A percentile compares a stretch with the other conserved stretches of the same genome.
Evolutionary conservation across 305 asterid species (phyloP).

Genomic region (Caryopteris hybrid): DNA sequence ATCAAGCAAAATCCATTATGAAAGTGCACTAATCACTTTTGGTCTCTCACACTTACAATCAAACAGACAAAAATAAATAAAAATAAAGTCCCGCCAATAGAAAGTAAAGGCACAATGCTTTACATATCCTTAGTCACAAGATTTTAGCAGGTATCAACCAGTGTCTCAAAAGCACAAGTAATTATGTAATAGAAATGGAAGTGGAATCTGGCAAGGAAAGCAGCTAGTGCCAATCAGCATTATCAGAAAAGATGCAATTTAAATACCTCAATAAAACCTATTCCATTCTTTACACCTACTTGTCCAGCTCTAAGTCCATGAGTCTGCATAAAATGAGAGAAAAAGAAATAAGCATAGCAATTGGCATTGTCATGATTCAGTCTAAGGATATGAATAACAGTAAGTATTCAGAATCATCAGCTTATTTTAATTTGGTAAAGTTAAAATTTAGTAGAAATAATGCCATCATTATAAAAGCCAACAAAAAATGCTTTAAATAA

Average conservation of each 20-base stretch:
- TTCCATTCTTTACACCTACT: constrained; percentile 56
- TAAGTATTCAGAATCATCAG: constrained; percentile 1
- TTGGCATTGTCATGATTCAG: not conserved
- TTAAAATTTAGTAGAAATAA: not conserved
- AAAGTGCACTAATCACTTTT: not conserved
- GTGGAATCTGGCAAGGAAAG: constrained; percentile 4
- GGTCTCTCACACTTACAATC: not conserved
- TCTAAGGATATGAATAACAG: not conserved
- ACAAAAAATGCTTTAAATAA: not conserved
- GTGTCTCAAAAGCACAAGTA: constrained; percentile 8
- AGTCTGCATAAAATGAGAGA: constrained; percentile 43
- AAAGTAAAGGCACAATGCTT: not conserved
- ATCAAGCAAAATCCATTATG: not conserved
- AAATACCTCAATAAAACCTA: constrained; percentile 75
- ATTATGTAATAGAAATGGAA: not conserved
- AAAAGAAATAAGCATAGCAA: not conserved
- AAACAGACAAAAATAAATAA: not conserved
- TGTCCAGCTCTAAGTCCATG: constrained; percentile 82
- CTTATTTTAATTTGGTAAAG: not conserved
- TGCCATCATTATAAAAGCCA: not conserved
- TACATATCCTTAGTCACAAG: too few species aligned
- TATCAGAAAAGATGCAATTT: not conserved
- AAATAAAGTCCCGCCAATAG: not conserved
- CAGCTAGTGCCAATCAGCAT: constrained; percentile 4
- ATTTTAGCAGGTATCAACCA: too few species aligned